Percentiles rank a stretch among this genome's conserved stretches.
Evolutionary conservation across 768 basidiomycete genomes (phyloP).

Genomic region (Tremella yokohamensis): DNA sequence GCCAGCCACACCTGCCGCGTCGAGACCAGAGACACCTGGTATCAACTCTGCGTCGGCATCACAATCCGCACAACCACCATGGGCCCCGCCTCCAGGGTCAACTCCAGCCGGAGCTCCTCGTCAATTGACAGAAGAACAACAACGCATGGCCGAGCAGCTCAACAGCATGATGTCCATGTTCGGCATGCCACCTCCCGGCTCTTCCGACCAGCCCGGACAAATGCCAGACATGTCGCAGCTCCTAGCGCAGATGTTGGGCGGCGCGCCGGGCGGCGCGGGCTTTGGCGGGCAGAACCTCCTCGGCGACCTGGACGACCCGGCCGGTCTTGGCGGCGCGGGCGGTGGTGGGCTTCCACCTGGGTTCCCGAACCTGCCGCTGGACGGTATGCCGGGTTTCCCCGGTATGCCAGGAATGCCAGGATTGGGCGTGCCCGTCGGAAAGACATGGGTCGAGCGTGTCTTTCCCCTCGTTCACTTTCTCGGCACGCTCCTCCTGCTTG

Average conservation of each 20-base stretch:
- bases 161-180: conserved; percentile 44
- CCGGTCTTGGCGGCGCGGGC: conserved; percentile 28
- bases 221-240: conserved; percentile 37
- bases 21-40: too few species aligned
- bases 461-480: conserved; percentile 47
- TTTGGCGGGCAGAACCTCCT: conserved; percentile 21
- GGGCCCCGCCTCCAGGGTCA: too few species aligned
- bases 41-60: too few species aligned
- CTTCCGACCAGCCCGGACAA: conserved; percentile 8
- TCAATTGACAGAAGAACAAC: conserved; percentile 24
- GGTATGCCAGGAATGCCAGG: conserved; percentile 16
- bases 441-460: conserved; percentile 28
- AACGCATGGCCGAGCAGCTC: conserved; percentile 33
- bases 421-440: conserved; percentile 12
- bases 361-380: conserved; percentile 2
- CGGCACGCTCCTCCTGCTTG: conserved; percentile 31
- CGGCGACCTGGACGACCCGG: conserved; percentile 41
- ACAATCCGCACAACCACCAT: too few species aligned
- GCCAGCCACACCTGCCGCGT: not conserved
- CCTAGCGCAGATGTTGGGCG: conserved; percentile 40
- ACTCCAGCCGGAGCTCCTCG: not conserved
- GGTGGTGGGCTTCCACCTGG: not conserved
- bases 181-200: conserved; percentile 11
- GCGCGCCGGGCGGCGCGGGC: conserved; percentile 4
- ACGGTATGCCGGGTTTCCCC: conserved; percentile 13